Percentiles rank a stretch among this genome's conserved stretches.
These are phyloP conservation scores for Linnemannia elongata DNA, from an alignment of 192 early-diverging fungal species.

Conservation along the genomic window DNA sequence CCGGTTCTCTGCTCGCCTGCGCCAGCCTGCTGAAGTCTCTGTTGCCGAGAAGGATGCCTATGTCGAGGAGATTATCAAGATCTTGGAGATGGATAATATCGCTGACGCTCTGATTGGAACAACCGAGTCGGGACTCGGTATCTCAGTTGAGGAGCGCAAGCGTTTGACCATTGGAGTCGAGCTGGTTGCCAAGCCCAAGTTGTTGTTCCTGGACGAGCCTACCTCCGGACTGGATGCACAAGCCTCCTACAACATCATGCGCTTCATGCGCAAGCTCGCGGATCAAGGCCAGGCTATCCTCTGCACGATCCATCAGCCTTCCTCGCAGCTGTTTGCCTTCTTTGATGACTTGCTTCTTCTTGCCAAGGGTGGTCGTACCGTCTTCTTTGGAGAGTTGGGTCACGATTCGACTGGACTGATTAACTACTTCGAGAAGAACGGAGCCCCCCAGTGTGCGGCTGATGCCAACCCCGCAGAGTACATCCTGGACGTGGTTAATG, in stretches of 20 bases:
- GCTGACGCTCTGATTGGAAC: constrained; percentile 78
- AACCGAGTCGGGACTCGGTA: constrained; percentile 75
- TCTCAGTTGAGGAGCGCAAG: constrained; percentile 88
- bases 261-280: constrained; percentile 73
- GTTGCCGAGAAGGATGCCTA: constrained; percentile 74
- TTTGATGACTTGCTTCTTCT: constrained; percentile 86
- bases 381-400: constrained; percentile 88
- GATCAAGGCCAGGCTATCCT: constrained; percentile 74
- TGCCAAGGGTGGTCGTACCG: constrained; percentile 80
- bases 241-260: constrained; percentile 76
- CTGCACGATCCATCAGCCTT: constrained; percentile 90
- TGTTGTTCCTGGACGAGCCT: constrained; percentile 91
- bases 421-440: constrained; percentile 80
- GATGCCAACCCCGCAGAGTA: constrained; percentile 89
- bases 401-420: constrained; percentile 71
- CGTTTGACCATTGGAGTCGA: constrained; percentile 88
- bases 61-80: constrained; percentile 79
- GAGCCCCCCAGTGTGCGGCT: constrained; percentile 72
- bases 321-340: constrained; percentile 80
- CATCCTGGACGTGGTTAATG: constrained; percentile 87
- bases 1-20: constrained; percentile 79
- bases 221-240: constrained; percentile 87
- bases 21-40: constrained; percentile 71
- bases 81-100: constrained; percentile 79
- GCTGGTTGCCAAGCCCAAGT: constrained; percentile 79